Evolutionary conservation across 805 yeast species (phyloP).

Genomic region (Kluyveromyces lactis): DNA sequence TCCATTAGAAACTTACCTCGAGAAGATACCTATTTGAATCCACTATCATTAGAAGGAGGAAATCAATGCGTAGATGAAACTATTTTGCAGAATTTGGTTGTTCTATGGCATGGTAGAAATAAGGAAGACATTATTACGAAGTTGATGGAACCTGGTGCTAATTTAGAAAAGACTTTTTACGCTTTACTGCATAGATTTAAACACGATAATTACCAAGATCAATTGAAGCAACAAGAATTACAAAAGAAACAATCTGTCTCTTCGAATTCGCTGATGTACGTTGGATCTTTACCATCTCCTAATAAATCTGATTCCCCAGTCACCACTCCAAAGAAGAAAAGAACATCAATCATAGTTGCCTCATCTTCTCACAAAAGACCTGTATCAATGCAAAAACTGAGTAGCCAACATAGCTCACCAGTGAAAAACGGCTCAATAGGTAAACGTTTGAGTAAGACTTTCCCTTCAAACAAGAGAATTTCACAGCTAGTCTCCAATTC

Average conservation of each 20-base stretch:
- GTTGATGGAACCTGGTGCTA: slow-evolving; percentile 47
- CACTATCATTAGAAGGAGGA: slow-evolving; percentile 27
- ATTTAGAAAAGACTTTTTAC: slow-evolving; percentile 75
- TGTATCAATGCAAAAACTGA: slow-evolving; percentile 35
- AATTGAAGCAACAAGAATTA: slow-evolving; percentile 27
- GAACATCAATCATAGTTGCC: slow-evolving; percentile 36
- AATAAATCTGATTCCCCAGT: background rate
- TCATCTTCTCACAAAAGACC: slow-evolving; percentile 43
- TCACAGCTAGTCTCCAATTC: slow-evolving; percentile 16
- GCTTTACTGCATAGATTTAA: slow-evolving; percentile 67
- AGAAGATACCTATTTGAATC: slow-evolving; percentile 32
- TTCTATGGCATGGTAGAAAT: slow-evolving; percentile 73
- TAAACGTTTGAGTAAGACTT: slow-evolving; percentile 20
- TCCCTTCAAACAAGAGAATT: slow-evolving; percentile 21
- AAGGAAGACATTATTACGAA: slow-evolving; percentile 43
- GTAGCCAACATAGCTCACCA: slow-evolving; percentile 15
- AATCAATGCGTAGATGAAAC: slow-evolving; percentile 51
- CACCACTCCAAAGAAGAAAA: slow-evolving; percentile 29
- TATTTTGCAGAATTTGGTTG: slow-evolving; percentile 66
- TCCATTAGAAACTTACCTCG: slow-evolving; percentile 31
- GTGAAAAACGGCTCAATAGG: slow-evolving; percentile 8
- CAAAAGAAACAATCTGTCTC: slow-evolving; percentile 34
- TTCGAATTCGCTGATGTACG: slow-evolving; percentile 18
- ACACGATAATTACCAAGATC: slow-evolving; percentile 38
- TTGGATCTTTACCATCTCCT: slow-evolving; percentile 10